phyloP scores from a whole-genome alignment of 2,329 filamentous ascomycete species.

The Xenosphaeropsis pyriputrescens region DNA sequence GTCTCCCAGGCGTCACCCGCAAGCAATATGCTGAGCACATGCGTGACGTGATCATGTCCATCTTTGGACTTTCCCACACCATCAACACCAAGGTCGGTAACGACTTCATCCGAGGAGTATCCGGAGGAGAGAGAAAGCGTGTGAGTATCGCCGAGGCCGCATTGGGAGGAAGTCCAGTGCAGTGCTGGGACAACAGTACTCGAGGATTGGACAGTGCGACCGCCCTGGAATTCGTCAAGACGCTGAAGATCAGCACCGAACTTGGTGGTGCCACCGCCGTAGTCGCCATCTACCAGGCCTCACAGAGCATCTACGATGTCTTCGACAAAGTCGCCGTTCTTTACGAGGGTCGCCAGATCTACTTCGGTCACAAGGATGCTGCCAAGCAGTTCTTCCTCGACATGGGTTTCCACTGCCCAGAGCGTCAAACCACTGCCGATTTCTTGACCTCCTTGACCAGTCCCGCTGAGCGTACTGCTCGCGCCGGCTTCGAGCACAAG shows the following conservation, averaged over 20 bases:
- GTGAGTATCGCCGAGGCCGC: constrained; percentile 68
- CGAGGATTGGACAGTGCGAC: constrained; percentile 59
- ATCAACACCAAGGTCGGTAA: constrained; percentile 60
- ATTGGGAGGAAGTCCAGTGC: constrained; percentile 38
- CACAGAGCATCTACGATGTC: constrained; percentile 49
- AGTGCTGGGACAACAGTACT: constrained; percentile 67
- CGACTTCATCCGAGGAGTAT: constrained; percentile 53
- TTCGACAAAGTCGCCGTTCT: constrained; percentile 57
- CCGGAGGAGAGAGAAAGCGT: constrained; percentile 58
- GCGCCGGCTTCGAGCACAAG: constrained; percentile 37
- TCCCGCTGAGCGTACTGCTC: constrained; percentile 37
- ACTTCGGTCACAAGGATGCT: constrained; percentile 45
- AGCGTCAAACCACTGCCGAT: constrained; percentile 37
- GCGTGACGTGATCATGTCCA: constrained; percentile 46
- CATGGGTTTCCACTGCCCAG: constrained; percentile 56
- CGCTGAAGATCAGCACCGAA: constrained; percentile 47
- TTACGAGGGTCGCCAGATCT: constrained; percentile 55
- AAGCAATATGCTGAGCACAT: constrained; percentile 27
- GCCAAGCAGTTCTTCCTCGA: constrained; percentile 54
- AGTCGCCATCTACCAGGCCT: constrained; percentile 60
- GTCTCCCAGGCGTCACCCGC: constrained; percentile 43
- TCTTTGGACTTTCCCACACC: constrained; percentile 58
- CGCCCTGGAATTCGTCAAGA: constrained; percentile 56
- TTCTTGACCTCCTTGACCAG: constrained; percentile 65
- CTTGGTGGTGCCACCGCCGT: constrained; percentile 45